Percentiles rank a stretch among this genome's conserved stretches.
phyloP scores from a whole-genome alignment of 2,329 filamentous ascomycete genomes.

The Tetracladium maxilliforme region DNA sequence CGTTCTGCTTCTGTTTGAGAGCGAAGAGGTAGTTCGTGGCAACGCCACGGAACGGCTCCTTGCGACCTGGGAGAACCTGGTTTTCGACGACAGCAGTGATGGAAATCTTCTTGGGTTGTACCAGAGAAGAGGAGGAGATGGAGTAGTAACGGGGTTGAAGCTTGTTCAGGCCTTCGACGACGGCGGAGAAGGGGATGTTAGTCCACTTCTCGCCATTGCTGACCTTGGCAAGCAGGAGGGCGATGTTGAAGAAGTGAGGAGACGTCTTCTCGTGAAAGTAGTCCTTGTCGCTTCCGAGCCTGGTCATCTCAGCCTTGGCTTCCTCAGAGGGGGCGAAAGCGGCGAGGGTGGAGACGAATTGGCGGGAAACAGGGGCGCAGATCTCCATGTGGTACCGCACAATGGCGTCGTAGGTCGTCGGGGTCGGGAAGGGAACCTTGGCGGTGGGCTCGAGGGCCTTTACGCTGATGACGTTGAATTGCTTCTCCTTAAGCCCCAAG shows the following conservation, averaged over 20 bases:
- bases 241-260: conserved; percentile 75
- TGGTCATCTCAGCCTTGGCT: conserved; percentile 75
- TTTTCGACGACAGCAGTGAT: conserved; percentile 92
- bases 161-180: conserved; percentile 88
- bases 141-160: conserved; percentile 98
- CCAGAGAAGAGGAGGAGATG: conserved; percentile 90
- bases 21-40: conserved; percentile 94
- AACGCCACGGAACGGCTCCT: conserved; percentile 76
- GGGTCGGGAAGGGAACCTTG: conserved; percentile 94
- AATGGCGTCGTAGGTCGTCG: conserved; percentile 90
- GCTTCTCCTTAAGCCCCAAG: conserved; percentile 62
- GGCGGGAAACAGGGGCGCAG: conserved; percentile 86
- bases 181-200: conserved; percentile 79
- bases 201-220: conserved; percentile 64
- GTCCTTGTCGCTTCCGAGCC: conserved; percentile 84
- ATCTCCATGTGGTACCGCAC: conserved; percentile 95
- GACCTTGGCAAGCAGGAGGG: conserved; percentile 63
- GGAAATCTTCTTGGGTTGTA: conserved; percentile 88
- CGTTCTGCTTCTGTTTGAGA: conserved; percentile 92
- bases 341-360: conserved; percentile 77
- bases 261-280: conserved; percentile 83
- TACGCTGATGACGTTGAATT: conserved; percentile 69
- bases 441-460: conserved; percentile 89
- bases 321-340: conserved; percentile 79
- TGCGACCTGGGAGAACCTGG: conserved; percentile 59